These are phyloP conservation scores for Stereum hirsutum DNA, from an alignment of 1,284 basidiomycete species.

Conservation along the genomic window DNA sequence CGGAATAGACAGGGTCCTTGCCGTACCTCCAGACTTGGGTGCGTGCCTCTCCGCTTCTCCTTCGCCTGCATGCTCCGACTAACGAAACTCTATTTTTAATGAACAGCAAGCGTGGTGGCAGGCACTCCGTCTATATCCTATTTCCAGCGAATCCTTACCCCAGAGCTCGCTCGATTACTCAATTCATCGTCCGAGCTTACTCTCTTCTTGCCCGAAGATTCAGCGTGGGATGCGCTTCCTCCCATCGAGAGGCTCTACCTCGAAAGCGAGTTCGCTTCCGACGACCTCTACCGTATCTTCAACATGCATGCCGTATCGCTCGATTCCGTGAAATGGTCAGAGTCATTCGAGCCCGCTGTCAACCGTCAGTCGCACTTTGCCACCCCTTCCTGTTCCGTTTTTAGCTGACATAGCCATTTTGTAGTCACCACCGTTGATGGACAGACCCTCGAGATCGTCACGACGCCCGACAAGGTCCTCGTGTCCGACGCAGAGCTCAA, in stretches of 20 bases:
- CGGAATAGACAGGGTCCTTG: constrained; percentile 69
- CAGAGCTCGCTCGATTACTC: constrained; percentile 43
- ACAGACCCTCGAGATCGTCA: constrained; percentile 50
- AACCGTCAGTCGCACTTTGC: constrained; percentile 37
- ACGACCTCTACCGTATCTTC: constrained; percentile 72
- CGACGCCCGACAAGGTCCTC: constrained; percentile 41
- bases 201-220: constrained; percentile 82
- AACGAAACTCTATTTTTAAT: background rate
- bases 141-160: constrained; percentile 57
- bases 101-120: constrained; percentile 46
- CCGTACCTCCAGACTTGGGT: constrained; percentile 74
- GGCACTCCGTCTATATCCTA: constrained; percentile 58
- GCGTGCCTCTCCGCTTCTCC: constrained; percentile 16
- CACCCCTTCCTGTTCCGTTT: background rate
- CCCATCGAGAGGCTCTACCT: constrained; percentile 75
- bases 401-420: constrained; percentile 5
- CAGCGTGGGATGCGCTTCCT: constrained; percentile 64
- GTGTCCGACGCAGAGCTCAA: constrained; percentile 62
- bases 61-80: background rate
- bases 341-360: constrained; percentile 41
- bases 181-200: constrained; percentile 70
- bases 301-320: constrained; percentile 64
- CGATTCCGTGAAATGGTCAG: constrained; percentile 54
- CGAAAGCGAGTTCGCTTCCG: constrained; percentile 75
- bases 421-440: constrained; percentile 71